These are phyloP conservation scores for Chalciporus piperatus DNA, from an alignment of 768 basidiomycete species.

Conservation along the genomic window DNA sequence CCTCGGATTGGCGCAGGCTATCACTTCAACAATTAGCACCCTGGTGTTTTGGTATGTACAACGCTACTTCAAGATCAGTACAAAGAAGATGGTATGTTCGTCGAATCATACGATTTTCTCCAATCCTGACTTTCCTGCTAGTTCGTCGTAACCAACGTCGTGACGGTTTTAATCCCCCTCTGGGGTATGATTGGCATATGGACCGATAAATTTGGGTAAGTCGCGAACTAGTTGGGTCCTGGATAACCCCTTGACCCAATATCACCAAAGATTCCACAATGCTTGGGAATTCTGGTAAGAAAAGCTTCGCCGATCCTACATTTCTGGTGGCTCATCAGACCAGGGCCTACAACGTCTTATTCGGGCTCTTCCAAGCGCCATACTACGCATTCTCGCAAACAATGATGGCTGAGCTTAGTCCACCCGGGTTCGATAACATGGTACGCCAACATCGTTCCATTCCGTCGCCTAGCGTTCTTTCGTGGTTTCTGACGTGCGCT, in stretches of 20 bases:
- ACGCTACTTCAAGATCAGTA: conserved; percentile 70
- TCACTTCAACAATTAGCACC: conserved; percentile 70
- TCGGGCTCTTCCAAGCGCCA: conserved; percentile 81
- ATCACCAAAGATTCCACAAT: conserved; percentile 59
- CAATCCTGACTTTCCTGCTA: conserved; percentile 23
- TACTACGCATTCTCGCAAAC: conserved; percentile 87
- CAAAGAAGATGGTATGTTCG: conserved; percentile 70
- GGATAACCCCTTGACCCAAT: background rate
- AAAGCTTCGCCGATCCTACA: background rate
- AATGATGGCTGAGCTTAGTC: conserved; percentile 87
- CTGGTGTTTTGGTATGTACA: conserved; percentile 85
- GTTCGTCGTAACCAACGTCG: conserved; percentile 76
- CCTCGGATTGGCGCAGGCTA: conserved; percentile 70
- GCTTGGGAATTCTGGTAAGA: conserved; percentile 83
- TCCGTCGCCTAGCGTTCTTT: background rate
- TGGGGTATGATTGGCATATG: conserved; percentile 89
- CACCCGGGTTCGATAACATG: conserved; percentile 86
- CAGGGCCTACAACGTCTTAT: conserved; percentile 78
- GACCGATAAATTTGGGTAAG: conserved; percentile 70
- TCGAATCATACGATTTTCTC: background rate
- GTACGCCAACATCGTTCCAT: conserved; percentile 24
- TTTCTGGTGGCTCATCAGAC: background rate
- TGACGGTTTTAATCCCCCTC: conserved; percentile 73
- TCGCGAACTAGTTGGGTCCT: background rate
- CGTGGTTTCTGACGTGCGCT: background rate